Conservation (phyloP, 306 rosid genomes). For the Inga oerstediana region DNA sequence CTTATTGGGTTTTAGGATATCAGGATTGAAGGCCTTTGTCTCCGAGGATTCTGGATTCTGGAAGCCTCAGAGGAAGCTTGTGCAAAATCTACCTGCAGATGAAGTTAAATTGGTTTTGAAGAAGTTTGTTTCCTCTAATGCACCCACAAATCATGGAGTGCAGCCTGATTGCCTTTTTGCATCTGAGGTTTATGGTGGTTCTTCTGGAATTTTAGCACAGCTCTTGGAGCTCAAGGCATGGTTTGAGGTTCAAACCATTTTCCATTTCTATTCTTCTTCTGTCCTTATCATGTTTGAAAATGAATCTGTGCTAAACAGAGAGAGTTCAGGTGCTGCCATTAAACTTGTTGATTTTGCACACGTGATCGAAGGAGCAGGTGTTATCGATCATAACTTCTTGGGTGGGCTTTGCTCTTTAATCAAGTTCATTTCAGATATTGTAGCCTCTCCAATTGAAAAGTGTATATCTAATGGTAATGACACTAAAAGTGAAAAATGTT, state of each 20-base stretch:
- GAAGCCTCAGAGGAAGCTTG: conserved; percentile 51
- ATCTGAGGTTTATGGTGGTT: conserved; percentile 54
- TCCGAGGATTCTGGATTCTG: conserved; percentile 47
- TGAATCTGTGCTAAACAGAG: conserved; percentile 40
- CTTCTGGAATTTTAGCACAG: conserved; percentile 56
- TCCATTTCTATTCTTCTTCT: conserved; percentile 73
- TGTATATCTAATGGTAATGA: neutral
- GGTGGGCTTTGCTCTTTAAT: conserved; percentile 95
- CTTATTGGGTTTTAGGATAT: conserved; percentile 67
- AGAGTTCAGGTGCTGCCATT: conserved; percentile 39
- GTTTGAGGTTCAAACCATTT: conserved; percentile 84
- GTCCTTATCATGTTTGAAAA: conserved; percentile 63
- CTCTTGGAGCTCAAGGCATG: conserved; percentile 69
- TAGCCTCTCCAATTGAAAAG: conserved; percentile 16
- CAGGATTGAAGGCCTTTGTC: conserved; percentile 61
- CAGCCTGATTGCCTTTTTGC: conserved; percentile 58
- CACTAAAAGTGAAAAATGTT: conserved; percentile 4
- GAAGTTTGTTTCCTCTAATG: conserved; percentile 67
- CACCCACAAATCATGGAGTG: conserved; percentile 20
- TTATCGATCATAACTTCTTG: conserved; percentile 87
- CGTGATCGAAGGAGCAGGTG: conserved; percentile 58
- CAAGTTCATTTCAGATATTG: conserved; percentile 59
- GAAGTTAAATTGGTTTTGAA: conserved; percentile 43
- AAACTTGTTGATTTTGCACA: conserved; percentile 91
- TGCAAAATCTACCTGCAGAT: conserved; percentile 36